Conservation (phyloP, 2,329 filamentous ascomycete genomes). For the Berkeleyomyces rouxiae region DNA sequence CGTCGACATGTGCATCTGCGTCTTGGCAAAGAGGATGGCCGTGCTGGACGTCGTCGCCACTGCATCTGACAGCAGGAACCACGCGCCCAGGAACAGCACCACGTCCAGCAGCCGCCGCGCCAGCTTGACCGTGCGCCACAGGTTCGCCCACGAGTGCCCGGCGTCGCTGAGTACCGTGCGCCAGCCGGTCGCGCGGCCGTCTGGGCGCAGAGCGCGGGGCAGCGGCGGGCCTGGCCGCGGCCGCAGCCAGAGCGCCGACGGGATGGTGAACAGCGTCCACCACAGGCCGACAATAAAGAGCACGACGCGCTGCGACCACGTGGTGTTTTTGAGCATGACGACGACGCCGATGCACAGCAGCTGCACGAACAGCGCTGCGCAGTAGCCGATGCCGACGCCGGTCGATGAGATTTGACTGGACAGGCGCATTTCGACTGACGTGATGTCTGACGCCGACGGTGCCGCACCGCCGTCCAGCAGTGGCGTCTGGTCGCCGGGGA, state of each 20-base stretch:
- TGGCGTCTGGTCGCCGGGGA: background rate
- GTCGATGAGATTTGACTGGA: conserved; percentile 84
- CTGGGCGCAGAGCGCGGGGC: conserved; percentile 19
- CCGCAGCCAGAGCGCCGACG: conserved; percentile 72
- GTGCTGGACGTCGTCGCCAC: conserved; percentile 91
- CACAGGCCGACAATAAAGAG: conserved; percentile 75
- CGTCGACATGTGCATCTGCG: conserved; percentile 73
- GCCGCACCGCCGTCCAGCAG: background rate
- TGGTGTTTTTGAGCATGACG: conserved; percentile 54
- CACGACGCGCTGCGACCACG: conserved; percentile 72
- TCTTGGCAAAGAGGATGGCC: conserved; percentile 91
- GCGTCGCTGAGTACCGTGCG: conserved; percentile 44
- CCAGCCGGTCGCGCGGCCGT: conserved; percentile 20
- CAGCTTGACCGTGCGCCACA: conserved; percentile 63
- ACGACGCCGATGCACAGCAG: conserved; percentile 65
- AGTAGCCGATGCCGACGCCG: conserved; percentile 88
- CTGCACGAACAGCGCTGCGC: conserved; percentile 71
- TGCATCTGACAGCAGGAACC: conserved; percentile 88
- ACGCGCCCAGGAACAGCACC: conserved; percentile 64
- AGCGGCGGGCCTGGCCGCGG: conserved; percentile 78
- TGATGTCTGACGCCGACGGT: background rate
- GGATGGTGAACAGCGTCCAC: conserved; percentile 88
- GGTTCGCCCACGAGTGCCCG: conserved; percentile 66
- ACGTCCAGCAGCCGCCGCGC: conserved; percentile 59
- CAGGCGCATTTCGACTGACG: conserved; percentile 47